A percentile compares a stretch with the other conserved stretches of the same genome.
phyloP scores from a whole-genome alignment of 1,284 basidiomycete species.

The Lignosus rhinocerotis region DNA sequence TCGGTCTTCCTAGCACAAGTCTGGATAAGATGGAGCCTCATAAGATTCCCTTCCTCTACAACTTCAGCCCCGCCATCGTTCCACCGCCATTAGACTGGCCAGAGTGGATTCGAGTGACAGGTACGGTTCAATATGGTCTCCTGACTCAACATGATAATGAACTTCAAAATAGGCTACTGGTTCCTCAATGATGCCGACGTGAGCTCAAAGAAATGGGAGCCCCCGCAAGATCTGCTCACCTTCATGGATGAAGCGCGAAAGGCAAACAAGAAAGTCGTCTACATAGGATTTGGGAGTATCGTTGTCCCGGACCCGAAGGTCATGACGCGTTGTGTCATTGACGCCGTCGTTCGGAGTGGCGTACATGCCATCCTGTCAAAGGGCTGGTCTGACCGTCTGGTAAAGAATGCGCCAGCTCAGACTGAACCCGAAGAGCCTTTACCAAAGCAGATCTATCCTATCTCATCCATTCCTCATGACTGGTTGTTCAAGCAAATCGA shows the following conservation, averaged over 20 bases:
- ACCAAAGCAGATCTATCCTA: conserved; percentile 78
- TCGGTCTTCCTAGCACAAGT: conserved; percentile 81
- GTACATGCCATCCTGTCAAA: conserved; percentile 93
- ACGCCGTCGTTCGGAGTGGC: conserved; percentile 83
- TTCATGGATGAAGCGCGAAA: conserved; percentile 83
- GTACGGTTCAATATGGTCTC: conserved; percentile 37
- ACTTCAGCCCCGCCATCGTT: conserved; percentile 89
- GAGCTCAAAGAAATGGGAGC: conserved; percentile 83
- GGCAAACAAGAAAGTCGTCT: conserved; percentile 87
- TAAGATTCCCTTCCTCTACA: conserved; percentile 97
- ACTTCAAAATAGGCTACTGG: conserved; percentile 77
- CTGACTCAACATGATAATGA: background rate
- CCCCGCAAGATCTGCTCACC: conserved; percentile 74
- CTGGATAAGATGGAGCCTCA: conserved; percentile 94
- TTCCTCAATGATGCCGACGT: conserved; percentile 91
- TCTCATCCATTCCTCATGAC: conserved; percentile 92
- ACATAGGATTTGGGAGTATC: conserved; percentile 98
- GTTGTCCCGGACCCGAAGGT: conserved; percentile 92
- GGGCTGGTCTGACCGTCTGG: conserved; percentile 95
- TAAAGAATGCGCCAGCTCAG: conserved; percentile 56
- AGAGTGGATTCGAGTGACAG: conserved; percentile 96
- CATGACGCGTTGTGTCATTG: conserved; percentile 89
- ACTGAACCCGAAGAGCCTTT: conserved; percentile 67
- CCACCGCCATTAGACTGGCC: conserved; percentile 96
- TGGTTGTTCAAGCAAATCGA: conserved; percentile 96